These are phyloP conservation scores for Lithospermum erythrorhizon DNA, from an alignment of 257 asterid genomes.

Conservation along the genomic window DNA sequence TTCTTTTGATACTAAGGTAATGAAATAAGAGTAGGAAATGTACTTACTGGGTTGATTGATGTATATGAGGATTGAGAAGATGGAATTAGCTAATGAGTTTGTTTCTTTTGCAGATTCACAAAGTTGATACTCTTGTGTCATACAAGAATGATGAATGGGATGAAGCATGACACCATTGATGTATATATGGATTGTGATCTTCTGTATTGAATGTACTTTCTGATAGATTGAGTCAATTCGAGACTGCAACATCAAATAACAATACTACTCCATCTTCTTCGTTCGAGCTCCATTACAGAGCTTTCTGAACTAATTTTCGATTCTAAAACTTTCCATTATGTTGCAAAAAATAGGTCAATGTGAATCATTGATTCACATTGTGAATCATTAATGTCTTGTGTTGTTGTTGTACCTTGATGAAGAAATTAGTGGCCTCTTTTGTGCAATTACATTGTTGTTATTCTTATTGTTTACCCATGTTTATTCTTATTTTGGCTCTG, in stretches of 20 bases:
- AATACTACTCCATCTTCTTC: too few species aligned
- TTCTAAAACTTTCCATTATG: too few species aligned
- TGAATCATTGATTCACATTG: slow-evolving; percentile 9
- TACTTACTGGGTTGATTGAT: neutral
- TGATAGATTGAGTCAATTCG: too few species aligned
- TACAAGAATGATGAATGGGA: slow-evolving; percentile 91
- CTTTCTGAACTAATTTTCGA: too few species aligned
- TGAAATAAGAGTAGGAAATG: neutral
- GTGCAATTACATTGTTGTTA: neutral
- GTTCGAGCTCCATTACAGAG: too few species aligned
- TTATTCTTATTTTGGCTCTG: too few species aligned
- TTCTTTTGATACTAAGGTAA: slow-evolving; percentile 88
- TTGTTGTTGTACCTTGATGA: neutral
- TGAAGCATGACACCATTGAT: slow-evolving; percentile 39
- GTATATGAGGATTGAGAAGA: neutral
- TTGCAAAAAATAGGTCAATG: neutral
- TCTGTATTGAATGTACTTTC: neutral
- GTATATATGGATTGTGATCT: neutral
- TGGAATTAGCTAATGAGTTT: slow-evolving; percentile 2
- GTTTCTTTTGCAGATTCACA: slow-evolving; percentile 63
- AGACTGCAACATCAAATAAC: too few species aligned
- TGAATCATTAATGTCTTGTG: neutral
- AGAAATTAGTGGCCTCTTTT: neutral
- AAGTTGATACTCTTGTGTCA: slow-evolving; percentile 85
- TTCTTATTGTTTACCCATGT: neutral